Conservation (phyloP, 2,329 filamentous ascomycete genomes). For the Ciborinia camelliae region DNA sequence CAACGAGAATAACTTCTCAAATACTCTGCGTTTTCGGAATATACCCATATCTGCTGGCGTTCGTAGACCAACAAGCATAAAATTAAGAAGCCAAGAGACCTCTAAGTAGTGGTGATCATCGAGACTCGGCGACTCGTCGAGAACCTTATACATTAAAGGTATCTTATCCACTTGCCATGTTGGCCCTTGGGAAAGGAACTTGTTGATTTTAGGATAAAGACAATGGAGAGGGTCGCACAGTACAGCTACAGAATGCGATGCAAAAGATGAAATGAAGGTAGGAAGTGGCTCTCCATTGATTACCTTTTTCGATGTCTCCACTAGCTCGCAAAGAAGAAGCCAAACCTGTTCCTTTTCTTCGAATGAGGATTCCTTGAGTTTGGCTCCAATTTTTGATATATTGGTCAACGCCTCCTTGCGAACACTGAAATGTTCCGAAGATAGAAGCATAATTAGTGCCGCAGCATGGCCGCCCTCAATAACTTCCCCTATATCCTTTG, state of each 20-base stretch:
- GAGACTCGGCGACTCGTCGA: constrained; percentile 63
- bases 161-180: constrained; percentile 72
- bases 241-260: constrained; percentile 65
- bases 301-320: constrained; percentile 63
- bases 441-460: constrained; percentile 70
- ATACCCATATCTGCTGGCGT: constrained; percentile 57
- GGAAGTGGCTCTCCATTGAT: constrained; percentile 61
- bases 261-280: constrained; percentile 72
- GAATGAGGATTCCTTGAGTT: constrained; percentile 65
- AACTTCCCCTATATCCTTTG: constrained; percentile 74
- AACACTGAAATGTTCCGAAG: constrained; percentile 70
- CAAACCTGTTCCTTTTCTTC: constrained; percentile 75
- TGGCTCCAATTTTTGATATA: constrained; percentile 61
- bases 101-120: constrained; percentile 73
- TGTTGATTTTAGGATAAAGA: constrained; percentile 83
- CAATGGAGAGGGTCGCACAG: constrained; percentile 74
- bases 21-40: constrained; percentile 60
- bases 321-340: constrained; percentile 74
- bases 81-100: constrained; percentile 69
- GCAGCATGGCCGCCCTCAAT: constrained; percentile 73
- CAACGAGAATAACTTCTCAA: constrained; percentile 70
- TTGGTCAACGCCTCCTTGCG: constrained; percentile 72
- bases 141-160: constrained; percentile 62
- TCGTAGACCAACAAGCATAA: constrained; percentile 65
- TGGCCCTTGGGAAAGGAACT: constrained; percentile 75